phyloP scores from a whole-genome alignment of 2,329 filamentous ascomycete genomes.

The Furcasterigmium sp. region DNA sequence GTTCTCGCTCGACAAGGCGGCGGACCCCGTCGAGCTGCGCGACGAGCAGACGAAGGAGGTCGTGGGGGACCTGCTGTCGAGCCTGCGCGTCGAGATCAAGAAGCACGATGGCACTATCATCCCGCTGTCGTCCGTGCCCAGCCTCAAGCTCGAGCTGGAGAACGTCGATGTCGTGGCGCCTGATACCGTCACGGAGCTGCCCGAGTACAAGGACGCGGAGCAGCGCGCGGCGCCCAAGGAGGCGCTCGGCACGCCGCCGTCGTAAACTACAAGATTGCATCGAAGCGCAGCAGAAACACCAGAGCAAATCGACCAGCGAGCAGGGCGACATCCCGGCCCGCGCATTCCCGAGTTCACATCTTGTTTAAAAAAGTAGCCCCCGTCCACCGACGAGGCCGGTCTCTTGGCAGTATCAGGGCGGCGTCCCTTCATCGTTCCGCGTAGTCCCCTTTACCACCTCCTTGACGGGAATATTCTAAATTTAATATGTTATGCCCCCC shows the following conservation, averaged over 20 bases:
- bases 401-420: no score
- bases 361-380: no score
- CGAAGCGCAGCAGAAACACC: no score
- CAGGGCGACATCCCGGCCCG: no score
- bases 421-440: no score
- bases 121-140: background rate
- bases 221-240: background rate
- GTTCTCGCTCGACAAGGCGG: conserved; percentile 3
- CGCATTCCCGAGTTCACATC: no score
- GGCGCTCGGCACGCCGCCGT: background rate
- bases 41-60: background rate
- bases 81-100: conserved; percentile 18
- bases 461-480: no score
- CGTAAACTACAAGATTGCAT: no score
- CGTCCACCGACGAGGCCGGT: no score
- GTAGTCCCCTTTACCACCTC: no score
- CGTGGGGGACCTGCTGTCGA: background rate
- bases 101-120: conserved; percentile 25
- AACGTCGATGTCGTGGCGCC: conserved; percentile 13
- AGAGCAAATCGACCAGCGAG: no score
- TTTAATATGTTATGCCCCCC: no score
- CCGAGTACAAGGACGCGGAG: background rate
- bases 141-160: conserved; percentile 25
- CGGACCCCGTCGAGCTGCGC: background rate
- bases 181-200: background rate